Conservation (phyloP, 177 flowering plant genomes). For the Tripterygium wilfordii region DNA sequence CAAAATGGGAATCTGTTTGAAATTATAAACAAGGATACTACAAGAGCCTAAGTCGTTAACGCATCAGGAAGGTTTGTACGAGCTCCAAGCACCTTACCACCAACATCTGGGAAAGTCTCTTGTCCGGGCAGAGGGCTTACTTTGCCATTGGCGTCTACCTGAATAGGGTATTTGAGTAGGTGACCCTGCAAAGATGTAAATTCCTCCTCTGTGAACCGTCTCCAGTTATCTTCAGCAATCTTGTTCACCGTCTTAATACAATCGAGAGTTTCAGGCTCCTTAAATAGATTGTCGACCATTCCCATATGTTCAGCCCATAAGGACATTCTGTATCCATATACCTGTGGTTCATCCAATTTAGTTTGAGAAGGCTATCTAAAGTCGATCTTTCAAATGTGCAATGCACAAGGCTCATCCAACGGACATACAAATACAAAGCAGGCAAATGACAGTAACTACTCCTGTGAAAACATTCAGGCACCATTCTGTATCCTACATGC, state of each 20-base stretch:
- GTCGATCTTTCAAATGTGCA: no score
- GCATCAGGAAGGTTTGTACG: constrained; percentile 48
- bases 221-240: constrained; percentile 58
- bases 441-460: neutral
- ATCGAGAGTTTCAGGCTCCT: constrained; percentile 36
- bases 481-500: no score
- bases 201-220: constrained; percentile 24
- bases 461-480: no score
- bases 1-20: no score
- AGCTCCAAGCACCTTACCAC: constrained; percentile 56
- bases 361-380: no score
- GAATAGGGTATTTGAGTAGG: constrained; percentile 51
- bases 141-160: constrained; percentile 40
- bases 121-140: constrained; percentile 44
- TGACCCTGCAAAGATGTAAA: constrained; percentile 48
- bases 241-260: constrained; percentile 45
- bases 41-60: constrained; percentile 42
- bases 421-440: neutral
- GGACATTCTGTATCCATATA: constrained; percentile 69
- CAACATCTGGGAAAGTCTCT: constrained; percentile 54
- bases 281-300: constrained; percentile 30
- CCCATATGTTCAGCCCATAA: constrained; percentile 72
- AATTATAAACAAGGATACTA: neutral
- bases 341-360: no score
- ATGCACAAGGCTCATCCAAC: neutral